Base-by-base conservation (phyloP, 1,284 basidiomycete genomes). In the Melampsora americana region DNA sequence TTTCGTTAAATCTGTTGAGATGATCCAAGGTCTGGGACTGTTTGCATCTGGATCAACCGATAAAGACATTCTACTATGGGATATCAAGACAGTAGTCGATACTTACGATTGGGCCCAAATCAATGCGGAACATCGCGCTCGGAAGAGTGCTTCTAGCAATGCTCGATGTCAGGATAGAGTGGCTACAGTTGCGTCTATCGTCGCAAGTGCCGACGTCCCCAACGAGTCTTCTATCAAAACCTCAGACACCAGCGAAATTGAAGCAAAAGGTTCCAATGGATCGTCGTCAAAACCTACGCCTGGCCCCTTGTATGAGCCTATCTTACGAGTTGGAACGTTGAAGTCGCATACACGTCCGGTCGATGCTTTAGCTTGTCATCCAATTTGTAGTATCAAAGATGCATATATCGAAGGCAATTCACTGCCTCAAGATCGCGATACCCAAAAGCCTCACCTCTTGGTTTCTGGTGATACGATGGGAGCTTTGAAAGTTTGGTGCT, bases 261-360 rank as follows among this genome's bases (percentile, higher is more conserved):
- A 26, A 53, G 1, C 50, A 53, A 18, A 20, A 53, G 50, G 6
- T 20, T 26, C 23, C 50, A 6, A 20, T 20, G 23, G 7, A 53
- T 20, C 23, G 20, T 56, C 71, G n/a, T 56, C 50, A 28, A 65
- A 30, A 9, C 32, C 30, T 20, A 42, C 61, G 62, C 64, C 61
- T 7, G 46, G 7, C 23, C 39, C 71, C 9, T 28, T 73, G 18
- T 66, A 73, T 30, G 30, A 42, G 18, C 32, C 71, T 7, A 66
- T 66, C 30, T 44, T 48, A 39, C 65, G 71, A 32, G 23, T 66
- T 14, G 48, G 20, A 5, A 66, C 50, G 4, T 62, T 73, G 32
- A 73, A 73, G 46, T 73, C 71, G 23, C 71, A 73, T 59, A 73
- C 71, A 32, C 71, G 71, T 44, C 71, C 71, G n/a, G 64, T 73